Conservation (phyloP, 495 filamentous ascomycete genomes). For the Xylaria castorea region DNA sequence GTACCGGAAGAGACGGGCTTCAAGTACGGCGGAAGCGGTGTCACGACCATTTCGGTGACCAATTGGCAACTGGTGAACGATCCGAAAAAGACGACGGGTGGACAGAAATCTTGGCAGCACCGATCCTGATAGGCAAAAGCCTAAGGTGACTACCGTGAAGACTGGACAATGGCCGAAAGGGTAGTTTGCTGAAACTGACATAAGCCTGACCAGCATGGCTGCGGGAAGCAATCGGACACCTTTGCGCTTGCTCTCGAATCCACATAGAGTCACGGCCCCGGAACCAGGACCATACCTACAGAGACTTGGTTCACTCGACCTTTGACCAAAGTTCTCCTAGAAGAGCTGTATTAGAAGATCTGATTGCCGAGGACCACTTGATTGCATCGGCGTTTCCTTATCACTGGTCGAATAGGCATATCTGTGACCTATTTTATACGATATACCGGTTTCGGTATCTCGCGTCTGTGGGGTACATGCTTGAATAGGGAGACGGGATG, state of each 20-base stretch:
- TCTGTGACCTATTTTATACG: constrained; percentile 15
- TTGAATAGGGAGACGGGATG: constrained; percentile 20
- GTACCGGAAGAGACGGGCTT: constrained; percentile 13
- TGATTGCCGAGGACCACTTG: constrained; percentile 14
- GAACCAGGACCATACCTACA: neutral
- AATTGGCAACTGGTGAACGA: neutral
- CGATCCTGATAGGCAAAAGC: neutral
- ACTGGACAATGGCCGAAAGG: neutral
- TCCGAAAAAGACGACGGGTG: constrained; percentile 13
- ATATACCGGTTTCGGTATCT: constrained; percentile 30
- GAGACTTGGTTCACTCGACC: neutral
- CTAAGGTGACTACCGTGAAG: constrained; percentile 11
- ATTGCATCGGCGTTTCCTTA: neutral
- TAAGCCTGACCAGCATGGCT: constrained; percentile 4
- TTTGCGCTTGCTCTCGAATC: constrained; percentile 3
- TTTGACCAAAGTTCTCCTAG: neutral
- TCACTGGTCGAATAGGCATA: constrained; percentile 22
- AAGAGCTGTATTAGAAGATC: constrained; percentile 13
- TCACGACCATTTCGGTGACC: neutral
- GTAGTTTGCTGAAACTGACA: neutral
- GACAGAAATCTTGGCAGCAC: constrained; percentile 14
- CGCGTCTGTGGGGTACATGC: constrained; percentile 29
- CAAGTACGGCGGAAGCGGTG: constrained; percentile 1
- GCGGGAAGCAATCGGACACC: constrained; percentile 13
- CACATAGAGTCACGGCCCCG: neutral